These are phyloP conservation scores for Naegleria gruberi DNA, from an alignment of 208 protist species.

Conservation along the genomic window DNA sequence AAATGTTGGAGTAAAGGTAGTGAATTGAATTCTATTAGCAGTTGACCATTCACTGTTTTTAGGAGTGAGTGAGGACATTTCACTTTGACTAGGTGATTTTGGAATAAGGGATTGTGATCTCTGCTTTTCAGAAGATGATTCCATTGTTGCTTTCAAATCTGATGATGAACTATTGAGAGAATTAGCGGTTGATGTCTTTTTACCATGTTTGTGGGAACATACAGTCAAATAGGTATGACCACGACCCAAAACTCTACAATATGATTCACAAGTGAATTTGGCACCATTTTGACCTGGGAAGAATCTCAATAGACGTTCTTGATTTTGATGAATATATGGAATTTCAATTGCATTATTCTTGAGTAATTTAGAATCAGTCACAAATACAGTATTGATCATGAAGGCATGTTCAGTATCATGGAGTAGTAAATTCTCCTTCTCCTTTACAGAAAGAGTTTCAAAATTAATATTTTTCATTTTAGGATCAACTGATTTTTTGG, in stretches of 20 bases:
- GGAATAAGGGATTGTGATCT: neutral
- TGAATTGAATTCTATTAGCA: neutral
- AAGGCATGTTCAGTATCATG: neutral
- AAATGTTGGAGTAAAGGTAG: neutral
- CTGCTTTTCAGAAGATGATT: neutral
- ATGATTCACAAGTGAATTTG: neutral
- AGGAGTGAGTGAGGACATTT: neutral
- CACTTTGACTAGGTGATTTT: neutral
- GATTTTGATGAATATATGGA: neutral
- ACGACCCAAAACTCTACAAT: neutral
- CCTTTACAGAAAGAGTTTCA: neutral
- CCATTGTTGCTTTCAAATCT: neutral
- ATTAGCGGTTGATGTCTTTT: neutral
- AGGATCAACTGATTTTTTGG: neutral
- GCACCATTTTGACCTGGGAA: neutral
- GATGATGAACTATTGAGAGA: neutral
- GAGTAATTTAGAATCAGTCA: neutral
- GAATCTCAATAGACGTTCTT: neutral
- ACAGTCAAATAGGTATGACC: neutral
- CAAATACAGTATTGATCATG: constrained; percentile 1
- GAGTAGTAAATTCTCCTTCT: neutral
- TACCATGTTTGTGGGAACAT: neutral
- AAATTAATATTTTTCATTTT: neutral
- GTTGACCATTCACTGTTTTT: neutral
- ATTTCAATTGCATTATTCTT: neutral